Evolutionary conservation across 2,329 filamentous ascomycete genomes (phyloP), one percentile per base, ranked within the genome.

Genomic region (Albifimbria verrucaria): DNA sequence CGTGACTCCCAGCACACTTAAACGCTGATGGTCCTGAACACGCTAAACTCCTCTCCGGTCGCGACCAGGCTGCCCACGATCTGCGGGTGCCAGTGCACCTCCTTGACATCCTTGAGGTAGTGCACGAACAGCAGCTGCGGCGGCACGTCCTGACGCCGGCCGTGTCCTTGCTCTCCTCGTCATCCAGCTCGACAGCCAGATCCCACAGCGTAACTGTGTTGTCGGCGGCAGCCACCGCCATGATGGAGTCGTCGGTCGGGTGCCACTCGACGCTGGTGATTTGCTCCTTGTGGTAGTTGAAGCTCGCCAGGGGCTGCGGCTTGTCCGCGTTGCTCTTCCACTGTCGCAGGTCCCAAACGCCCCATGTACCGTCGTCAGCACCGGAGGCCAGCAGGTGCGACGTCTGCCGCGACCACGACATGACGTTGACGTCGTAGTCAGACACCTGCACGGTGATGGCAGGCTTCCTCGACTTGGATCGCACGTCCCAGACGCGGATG

Each of bases 191-290:
- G 53, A 97, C 94, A 0, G 92, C 92, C 68, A 99, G 72, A 82
- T 99, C 94, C 94, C 94, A 97, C 26, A 97, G 76, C 2, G 94
- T 97, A 26, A 97, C 84, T 0, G 93, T 97, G 74, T 92, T 93
- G 71, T 99, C 94, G 44, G 88, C 94, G 0, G 91, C 90, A 21
- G 90, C 93, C 42, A 97, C 92, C 3, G 91, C 89, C 17, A 99
- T 85, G 65, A 97, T 95, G 68, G 89, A 95, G 77, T 99, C 93
- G 66, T 99, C 94, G 1, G 90, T 93, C 2, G 94, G 93, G 72
- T 97, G 93, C 93, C 94, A 99, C 75, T 97, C 92, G 39, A 99
- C 83, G 61, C 88, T 91, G 7, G 94, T 99, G 64, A 99, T 91
- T 63, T 96, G 94, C 72, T 97, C 91, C 72, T 91, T 93, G 80